These are phyloP conservation scores for Trametes coccinea DNA, from an alignment of 768 basidiomycete genomes.

Conservation along the genomic window DNA sequence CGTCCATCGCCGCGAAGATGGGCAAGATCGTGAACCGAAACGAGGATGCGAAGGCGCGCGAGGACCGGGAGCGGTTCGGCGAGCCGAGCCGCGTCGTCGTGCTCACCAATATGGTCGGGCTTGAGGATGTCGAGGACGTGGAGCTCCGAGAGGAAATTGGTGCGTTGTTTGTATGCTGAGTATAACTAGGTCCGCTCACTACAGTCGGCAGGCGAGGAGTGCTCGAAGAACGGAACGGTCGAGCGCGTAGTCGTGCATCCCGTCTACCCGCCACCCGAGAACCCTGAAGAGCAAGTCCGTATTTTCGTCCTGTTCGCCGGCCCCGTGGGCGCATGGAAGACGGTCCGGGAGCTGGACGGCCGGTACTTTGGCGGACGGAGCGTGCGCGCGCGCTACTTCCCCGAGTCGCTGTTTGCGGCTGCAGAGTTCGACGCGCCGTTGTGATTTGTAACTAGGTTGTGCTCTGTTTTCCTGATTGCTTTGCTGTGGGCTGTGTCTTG, in stretches of 20 bases:
- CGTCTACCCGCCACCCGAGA: slow-evolving; percentile 62
- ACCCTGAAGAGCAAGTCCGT: slow-evolving; percentile 81
- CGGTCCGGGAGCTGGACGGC: slow-evolving; percentile 90
- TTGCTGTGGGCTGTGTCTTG: not conserved
- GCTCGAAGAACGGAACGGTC: slow-evolving; percentile 87
- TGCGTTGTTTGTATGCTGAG: slow-evolving; percentile 34
- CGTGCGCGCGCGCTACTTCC: slow-evolving; percentile 81
- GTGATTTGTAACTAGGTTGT: not conserved
- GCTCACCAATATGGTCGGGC: slow-evolving; percentile 86
- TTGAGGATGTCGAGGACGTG: slow-evolving; percentile 82
- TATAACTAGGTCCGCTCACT: slow-evolving; percentile 7
- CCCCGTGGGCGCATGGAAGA: slow-evolving; percentile 94
- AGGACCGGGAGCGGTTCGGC: slow-evolving; percentile 81
- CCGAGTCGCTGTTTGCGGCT: slow-evolving; percentile 55
- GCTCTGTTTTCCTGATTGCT: not conserved
- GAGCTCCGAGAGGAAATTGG: slow-evolving; percentile 89
- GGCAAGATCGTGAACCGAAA: slow-evolving; percentile 91
- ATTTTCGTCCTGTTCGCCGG: slow-evolving; percentile 92
- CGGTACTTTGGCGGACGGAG: slow-evolving; percentile 87
- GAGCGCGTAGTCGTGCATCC: slow-evolving; percentile 86
- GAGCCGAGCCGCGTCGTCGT: slow-evolving; percentile 89
- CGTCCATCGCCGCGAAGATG: slow-evolving; percentile 60
- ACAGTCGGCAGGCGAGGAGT: slow-evolving; percentile 71
- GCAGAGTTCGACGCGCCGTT: slow-evolving; percentile 52
- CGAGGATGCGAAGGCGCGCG: slow-evolving; percentile 74